Percentiles rank a stretch among this genome's conserved stretches.
Evolutionary conservation across 1,284 basidiomycete species (phyloP).

Genomic region (Fomitopsis schrenkii): DNA sequence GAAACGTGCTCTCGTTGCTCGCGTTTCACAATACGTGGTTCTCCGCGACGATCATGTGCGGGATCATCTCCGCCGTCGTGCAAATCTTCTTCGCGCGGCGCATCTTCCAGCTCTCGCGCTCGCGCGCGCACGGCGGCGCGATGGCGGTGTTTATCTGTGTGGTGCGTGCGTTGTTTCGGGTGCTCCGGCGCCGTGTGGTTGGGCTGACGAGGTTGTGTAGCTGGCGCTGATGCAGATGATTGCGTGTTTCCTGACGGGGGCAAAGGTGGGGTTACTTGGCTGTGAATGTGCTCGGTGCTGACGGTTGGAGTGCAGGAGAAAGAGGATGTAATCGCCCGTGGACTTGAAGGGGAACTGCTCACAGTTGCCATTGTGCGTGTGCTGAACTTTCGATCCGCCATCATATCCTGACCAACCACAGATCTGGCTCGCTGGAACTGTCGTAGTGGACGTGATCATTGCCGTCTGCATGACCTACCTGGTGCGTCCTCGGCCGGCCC

Average conservation of each 20-base stretch:
- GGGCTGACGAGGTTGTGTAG: neutral
- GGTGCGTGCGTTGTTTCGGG: neutral
- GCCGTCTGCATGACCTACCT: constrained; percentile 15
- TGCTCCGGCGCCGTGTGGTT: neutral
- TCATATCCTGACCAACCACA: neutral
- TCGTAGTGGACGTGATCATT: constrained; percentile 15
- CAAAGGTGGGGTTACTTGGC: neutral
- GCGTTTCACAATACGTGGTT: constrained; percentile 17
- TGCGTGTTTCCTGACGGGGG: neutral
- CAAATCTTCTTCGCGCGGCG: constrained; percentile 18
- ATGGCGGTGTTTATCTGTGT: constrained; percentile 2
- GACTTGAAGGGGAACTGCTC: neutral
- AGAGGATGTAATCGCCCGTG: neutral
- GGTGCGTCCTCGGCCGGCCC: constrained; percentile 5
- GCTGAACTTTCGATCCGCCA: neutral
- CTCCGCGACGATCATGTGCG: constrained; percentile 17
- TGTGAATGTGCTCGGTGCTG: neutral
- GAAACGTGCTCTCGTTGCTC: constrained; percentile 6
- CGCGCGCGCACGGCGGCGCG: constrained; percentile 4
- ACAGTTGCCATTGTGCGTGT: neutral
- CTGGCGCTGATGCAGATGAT: neutral
- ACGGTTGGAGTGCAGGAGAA: neutral
- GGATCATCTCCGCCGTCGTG: constrained; percentile 12
- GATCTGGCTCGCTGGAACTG: constrained; percentile 11
- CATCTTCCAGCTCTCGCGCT: constrained; percentile 13